phyloP scores from a whole-genome alignment of 108 stramenopile species.

The Stephanodiscus triporus region DNA sequence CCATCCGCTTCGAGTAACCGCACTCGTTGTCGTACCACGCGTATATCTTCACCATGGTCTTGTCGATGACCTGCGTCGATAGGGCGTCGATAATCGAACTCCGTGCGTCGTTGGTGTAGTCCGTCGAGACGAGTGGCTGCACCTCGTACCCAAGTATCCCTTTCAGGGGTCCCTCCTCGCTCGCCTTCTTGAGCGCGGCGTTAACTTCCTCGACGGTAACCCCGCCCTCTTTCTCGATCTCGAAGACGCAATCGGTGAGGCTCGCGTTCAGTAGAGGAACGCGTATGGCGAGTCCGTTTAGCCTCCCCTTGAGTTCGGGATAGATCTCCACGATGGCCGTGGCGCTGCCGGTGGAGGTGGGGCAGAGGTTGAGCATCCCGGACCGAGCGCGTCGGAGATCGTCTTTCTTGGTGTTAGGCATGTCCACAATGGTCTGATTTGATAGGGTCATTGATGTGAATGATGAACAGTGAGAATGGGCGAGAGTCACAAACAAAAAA shows the following conservation, averaged over 20 bases:
- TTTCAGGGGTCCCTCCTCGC: constrained; percentile 78
- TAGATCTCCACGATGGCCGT: constrained; percentile 95
- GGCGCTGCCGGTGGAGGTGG: constrained; percentile 93
- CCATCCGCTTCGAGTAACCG: constrained; percentile 95
- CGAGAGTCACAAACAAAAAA: constrained; percentile 18
- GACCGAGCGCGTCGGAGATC: constrained; percentile 91
- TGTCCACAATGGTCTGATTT: constrained; percentile 74
- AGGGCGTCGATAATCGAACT: constrained; percentile 89
- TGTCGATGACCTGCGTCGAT: constrained; percentile 93
- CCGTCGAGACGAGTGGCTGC: constrained; percentile 87
- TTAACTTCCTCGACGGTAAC: constrained; percentile 89
- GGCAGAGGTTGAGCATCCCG: constrained; percentile 92
- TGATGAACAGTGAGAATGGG: constrained; percentile 11
- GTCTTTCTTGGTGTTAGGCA: constrained; percentile 90
- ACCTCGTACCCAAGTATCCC: constrained; percentile 90
- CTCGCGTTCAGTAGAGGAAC: constrained; percentile 91
- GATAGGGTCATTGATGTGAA: constrained; percentile 4
- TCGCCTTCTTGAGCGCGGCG: constrained; percentile 78
- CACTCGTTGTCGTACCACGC: constrained; percentile 95
- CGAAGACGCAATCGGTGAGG: constrained; percentile 89
- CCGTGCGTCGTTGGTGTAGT: constrained; percentile 91
- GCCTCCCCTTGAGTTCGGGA: constrained; percentile 94
- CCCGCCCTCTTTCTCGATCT: constrained; percentile 63
- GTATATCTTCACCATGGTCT: constrained; percentile 91
- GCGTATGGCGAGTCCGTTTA: constrained; percentile 93